These are phyloP conservation scores for Escovopsis sp. DNA, from an alignment of 2,329 filamentous ascomycete genomes.

Conservation along the genomic window DNA sequence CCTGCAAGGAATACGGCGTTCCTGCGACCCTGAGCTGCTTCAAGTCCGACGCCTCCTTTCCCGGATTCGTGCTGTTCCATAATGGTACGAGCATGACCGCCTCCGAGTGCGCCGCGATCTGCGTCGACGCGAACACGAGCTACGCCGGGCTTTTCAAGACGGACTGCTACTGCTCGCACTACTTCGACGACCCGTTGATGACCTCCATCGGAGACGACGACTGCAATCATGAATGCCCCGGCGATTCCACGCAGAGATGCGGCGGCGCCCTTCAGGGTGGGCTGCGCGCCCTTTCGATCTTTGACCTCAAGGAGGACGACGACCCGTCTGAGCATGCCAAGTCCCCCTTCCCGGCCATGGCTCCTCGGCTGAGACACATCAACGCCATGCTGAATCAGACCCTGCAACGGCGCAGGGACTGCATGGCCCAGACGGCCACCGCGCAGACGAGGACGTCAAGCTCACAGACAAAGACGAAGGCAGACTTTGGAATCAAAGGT, in stretches of 20 bases:
- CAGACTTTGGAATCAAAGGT: no score
- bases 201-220: constrained; percentile 15
- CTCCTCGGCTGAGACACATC: no score
- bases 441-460: no score
- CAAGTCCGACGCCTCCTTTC: constrained; percentile 21
- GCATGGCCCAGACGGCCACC: no score
- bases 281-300: no score
- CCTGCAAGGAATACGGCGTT: constrained; percentile 1
- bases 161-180: constrained; percentile 31
- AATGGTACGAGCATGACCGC: constrained; percentile 25
- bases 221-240: constrained; percentile 28
- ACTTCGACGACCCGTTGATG: constrained; percentile 24
- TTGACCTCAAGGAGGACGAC: neutral
- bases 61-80: constrained; percentile 17
- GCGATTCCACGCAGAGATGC: constrained; percentile 25
- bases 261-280: constrained; percentile 19
- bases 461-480: no score
- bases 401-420: no score
- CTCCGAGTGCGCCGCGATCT: constrained; percentile 23
- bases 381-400: no score
- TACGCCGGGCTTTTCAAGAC: constrained; percentile 27
- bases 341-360: no score
- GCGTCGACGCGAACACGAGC: constrained; percentile 13
- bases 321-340: no score
- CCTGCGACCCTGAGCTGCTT: constrained; percentile 28